Base-by-base conservation (phyloP, 106 monocot species). In the Dioscorea dumetorum region DNA sequence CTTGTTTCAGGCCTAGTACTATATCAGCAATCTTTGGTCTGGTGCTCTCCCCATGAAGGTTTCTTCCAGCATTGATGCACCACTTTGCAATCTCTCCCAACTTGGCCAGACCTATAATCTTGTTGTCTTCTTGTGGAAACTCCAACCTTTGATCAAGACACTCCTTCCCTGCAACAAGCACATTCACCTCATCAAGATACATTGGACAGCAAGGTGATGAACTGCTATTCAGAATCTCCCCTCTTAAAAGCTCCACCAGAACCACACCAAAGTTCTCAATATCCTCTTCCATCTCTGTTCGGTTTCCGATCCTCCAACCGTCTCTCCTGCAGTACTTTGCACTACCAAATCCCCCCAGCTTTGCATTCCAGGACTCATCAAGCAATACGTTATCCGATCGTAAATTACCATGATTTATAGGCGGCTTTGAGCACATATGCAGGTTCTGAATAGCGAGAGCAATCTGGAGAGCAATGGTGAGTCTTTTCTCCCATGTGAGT, bases 131-230 rank as follows among this genome's bases (percentile, higher is more conserved):
- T 53, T 53, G 53, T 53, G 53, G 53, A 53, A 53, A 2, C 53
- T 53, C 53, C n/a, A 53, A 53, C 53, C 53, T 53, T 53, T n/a
- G 13, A 53, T 53, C 53, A 16, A 53, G 53, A n/a, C 53, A 53
- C 13, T 53, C 53, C 53, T n/a, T 53, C 13, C 53, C 53, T 53
- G 17, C 53, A 53, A 53, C 17, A 53, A 53, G 53, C 53, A 53
- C n/a, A n/a, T 53, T 53, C n/a, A 13, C 53, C 9, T 53, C 53
- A 13, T 53, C n/a, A 2, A 53, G n/a, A n/a, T 16, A 53, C 13
- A 53, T n/a, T 16, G 53, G 53, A 10, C 53, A 53, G 53, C 53
- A 53, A 5, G 53, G 53, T n/a, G n/a, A 53, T 16, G 53, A 53
- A 53, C 53, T 53, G 13, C 53, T 53, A 53, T 13, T 13, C n/a